phyloP scores from a whole-genome alignment of 495 filamentous ascomycete species.

The Daldinia caldariorum region DNA sequence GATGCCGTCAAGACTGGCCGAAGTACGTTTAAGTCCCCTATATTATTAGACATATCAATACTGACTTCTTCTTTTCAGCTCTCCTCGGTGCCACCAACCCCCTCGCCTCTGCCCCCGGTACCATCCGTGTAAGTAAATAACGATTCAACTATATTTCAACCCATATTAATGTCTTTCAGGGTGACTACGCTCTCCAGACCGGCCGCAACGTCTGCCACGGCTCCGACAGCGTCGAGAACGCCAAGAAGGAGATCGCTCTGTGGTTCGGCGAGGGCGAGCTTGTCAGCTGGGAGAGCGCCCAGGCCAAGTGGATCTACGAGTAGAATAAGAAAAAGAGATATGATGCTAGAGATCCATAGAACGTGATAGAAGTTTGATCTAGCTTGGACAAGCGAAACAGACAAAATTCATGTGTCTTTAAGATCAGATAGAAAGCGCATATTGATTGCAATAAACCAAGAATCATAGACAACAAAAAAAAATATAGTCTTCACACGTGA shows the following conservation, averaged over 20 bases:
- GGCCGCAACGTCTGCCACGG: slow-evolving; percentile 99
- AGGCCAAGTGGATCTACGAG: slow-evolving; percentile 96
- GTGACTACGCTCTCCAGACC: slow-evolving; percentile 63
- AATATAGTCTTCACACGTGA: neutral
- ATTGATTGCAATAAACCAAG: slow-evolving; percentile 27
- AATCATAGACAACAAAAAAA: slow-evolving; percentile 21
- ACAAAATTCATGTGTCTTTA: neutral
- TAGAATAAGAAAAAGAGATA: slow-evolving; percentile 54
- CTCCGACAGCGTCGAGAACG: slow-evolving; percentile 96
- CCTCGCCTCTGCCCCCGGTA: slow-evolving; percentile 88
- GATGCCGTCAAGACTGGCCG: slow-evolving; percentile 98
- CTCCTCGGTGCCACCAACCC: slow-evolving; percentile 99
- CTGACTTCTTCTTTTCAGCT: slow-evolving; percentile 56
- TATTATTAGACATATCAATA: neutral
- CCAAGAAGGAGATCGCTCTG: slow-evolving; percentile 98
- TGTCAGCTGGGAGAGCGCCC: slow-evolving; percentile 78
- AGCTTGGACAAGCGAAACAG: slow-evolving; percentile 14
- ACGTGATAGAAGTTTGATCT: slow-evolving; percentile 17
- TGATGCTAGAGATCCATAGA: slow-evolving; percentile 3
- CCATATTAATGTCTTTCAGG: slow-evolving; percentile 18
- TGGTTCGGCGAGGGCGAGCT: slow-evolving; percentile 93
- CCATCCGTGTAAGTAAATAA: slow-evolving; percentile 79
- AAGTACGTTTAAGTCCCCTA: slow-evolving; percentile 60
- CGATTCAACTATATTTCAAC: slow-evolving; percentile 24
- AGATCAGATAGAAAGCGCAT: slow-evolving; percentile 23